Conservation (phyloP, 129 eudicot genomes). For the Glebionis coronaria region DNA sequence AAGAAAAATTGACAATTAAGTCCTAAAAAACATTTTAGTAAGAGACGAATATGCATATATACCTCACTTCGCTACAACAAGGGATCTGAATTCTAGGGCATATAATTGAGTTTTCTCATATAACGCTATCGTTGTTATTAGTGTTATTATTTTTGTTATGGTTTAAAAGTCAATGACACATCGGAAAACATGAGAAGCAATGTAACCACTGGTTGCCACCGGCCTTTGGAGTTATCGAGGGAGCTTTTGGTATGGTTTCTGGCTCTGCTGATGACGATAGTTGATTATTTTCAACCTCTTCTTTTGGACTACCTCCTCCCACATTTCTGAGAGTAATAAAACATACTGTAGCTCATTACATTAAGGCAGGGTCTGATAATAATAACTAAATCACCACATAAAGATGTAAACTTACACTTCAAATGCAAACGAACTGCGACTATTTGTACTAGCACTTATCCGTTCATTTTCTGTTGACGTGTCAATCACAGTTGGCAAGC, state of each 20-base stretch:
- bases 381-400: not conserved
- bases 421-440: slow-evolving; percentile 61
- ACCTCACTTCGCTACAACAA: slow-evolving; percentile 7
- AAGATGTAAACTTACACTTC: slow-evolving; percentile 49
- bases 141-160: not conserved
- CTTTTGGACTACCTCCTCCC: slow-evolving; percentile 50
- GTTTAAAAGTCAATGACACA: slow-evolving; percentile 37
- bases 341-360: slow-evolving; percentile 7
- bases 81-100: slow-evolving; percentile 17
- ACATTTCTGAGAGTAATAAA: slow-evolving; percentile 39
- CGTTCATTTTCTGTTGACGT: slow-evolving; percentile 32
- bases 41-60: slow-evolving; percentile 13
- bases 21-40: not conserved
- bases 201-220: slow-evolving; percentile 46
- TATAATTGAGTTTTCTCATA: slow-evolving; percentile 12
- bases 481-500: slow-evolving; percentile 45
- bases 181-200: slow-evolving; percentile 53
- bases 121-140: not conserved
- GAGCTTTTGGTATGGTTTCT: slow-evolving; percentile 26
- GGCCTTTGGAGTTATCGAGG: slow-evolving; percentile 32
- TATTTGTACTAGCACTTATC: slow-evolving; percentile 30
- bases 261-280: slow-evolving; percentile 23
- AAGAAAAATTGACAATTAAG: not conserved
- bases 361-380: too few relatives aligned
- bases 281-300: slow-evolving; percentile 18